Base-by-base conservation (phyloP, 257 asterid species). In the Przewalskia tangutica region DNA sequence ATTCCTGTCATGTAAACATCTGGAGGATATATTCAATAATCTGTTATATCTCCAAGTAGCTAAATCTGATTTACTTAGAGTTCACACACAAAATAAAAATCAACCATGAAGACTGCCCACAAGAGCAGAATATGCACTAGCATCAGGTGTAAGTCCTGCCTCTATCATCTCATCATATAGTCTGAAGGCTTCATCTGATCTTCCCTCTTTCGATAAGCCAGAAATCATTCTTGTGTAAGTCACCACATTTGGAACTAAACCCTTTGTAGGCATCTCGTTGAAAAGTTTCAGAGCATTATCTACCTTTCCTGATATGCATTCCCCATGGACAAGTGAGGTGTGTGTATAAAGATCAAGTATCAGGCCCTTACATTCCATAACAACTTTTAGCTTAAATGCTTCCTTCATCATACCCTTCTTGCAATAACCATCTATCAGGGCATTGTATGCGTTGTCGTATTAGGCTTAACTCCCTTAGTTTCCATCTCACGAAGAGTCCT, bases 131-230 rank as follows among this genome's bases (percentile, higher is more conserved):
- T 91, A 94, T 4, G 92, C 91, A 0, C 83, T 79, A 76, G 93
- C 97, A 84, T 93, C 97, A 9, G 98, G 98, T 6, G 44, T 83
- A 11, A 94, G 76, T 50, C 97, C 98, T 32, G 80, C 80, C 84
- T 79, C 92, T 84, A 85, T 92, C 99, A 96, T 96, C 89, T 92
- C 93, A 51, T 93, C 95, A 70, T 89, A 96, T 80, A 94, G 86
- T 62, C 81, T 64, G 71, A 94, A 96, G 83, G 98, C 98, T 86
- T 93, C 99, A 3, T 93, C 91, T 2, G 97, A 88, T 60, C 95
- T 87, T n/a, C 97, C 97, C 67, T 84, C 89, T 83, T 89, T 91
- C 0, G 98, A 90, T 83, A 94, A 84, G 32, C 98, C 93, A 10
- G 93, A 88, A 79, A 96, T 91, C 84, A 94, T 81, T 18, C 85